These are phyloP conservation scores for Piper betle DNA, from an alignment of 164 flowering plant species.

Conservation along the genomic window DNA sequence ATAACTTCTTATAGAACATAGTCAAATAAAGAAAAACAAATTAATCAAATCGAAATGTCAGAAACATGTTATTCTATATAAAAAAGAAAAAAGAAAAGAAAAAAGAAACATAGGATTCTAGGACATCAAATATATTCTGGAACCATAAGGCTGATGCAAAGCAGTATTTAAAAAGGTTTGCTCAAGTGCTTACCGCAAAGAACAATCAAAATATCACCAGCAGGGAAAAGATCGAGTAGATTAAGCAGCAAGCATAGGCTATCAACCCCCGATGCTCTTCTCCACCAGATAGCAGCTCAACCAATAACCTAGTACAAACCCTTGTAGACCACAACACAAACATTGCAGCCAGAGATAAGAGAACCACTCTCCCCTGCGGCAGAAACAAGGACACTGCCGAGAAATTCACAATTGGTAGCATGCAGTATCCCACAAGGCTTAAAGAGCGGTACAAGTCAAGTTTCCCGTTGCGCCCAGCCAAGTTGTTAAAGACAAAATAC, in stretches of 20 bases:
- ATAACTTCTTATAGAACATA: too few species aligned
- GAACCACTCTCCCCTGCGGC: conserved; percentile 41
- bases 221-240: conserved; percentile 66
- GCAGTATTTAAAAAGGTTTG: background rate
- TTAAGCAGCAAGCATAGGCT: conserved; percentile 77
- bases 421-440: conserved; percentile 70
- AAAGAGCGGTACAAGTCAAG: conserved; percentile 70
- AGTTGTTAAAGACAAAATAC: conserved; percentile 70
- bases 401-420: conserved; percentile 71
- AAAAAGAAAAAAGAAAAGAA: too few species aligned
- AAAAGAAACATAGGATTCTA: too few species aligned
- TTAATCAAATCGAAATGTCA: too few species aligned
- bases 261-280: conserved; percentile 79
- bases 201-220: conserved; percentile 50
- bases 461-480: conserved; percentile 76
- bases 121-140: too few species aligned
- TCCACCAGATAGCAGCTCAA: conserved; percentile 55
- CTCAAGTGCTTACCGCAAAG: background rate
- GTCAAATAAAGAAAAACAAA: too few species aligned
- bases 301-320: conserved; percentile 56
- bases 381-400: conserved; percentile 63
- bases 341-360: conserved; percentile 32
- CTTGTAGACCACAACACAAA: conserved; percentile 78
- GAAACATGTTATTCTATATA: too few species aligned
- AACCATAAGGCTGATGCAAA: too few species aligned